These are phyloP conservation scores for Tetracladium maxilliforme DNA, from an alignment of 2,329 filamentous ascomycete species.

Conservation along the genomic window DNA sequence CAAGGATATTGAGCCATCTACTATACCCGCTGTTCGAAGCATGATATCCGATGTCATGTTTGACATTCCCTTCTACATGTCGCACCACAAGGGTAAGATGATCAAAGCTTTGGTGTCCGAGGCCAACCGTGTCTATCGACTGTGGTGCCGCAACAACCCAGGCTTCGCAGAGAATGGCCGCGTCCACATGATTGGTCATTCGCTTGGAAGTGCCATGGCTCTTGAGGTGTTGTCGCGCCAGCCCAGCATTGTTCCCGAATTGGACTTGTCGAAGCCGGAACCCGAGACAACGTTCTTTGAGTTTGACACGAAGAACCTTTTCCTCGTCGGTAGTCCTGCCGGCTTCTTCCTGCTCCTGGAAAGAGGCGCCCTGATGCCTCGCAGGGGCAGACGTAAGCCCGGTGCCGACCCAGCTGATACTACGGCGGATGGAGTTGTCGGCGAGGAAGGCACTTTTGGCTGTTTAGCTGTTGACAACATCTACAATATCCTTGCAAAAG, in stretches of 20 bases:
- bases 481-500: slow-evolving; percentile 72
- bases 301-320: slow-evolving; percentile 82
- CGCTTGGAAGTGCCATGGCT: slow-evolving; percentile 87
- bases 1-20: slow-evolving; percentile 82
- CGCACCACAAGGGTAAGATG: slow-evolving; percentile 92
- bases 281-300: slow-evolving; percentile 55
- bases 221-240: slow-evolving; percentile 83
- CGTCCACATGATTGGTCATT: slow-evolving; percentile 87
- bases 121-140: slow-evolving; percentile 85
- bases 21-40: slow-evolving; percentile 81
- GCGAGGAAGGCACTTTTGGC: slow-evolving; percentile 68
- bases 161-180: slow-evolving; percentile 68
- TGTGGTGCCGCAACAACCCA: slow-evolving; percentile 91
- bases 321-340: slow-evolving; percentile 78
- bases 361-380: slow-evolving; percentile 54
- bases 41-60: slow-evolving; percentile 97
- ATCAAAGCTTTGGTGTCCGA: slow-evolving; percentile 76
- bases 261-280: slow-evolving; percentile 24
- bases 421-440: slow-evolving; percentile 46
- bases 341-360: slow-evolving; percentile 90
- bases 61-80: slow-evolving; percentile 95
- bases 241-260: slow-evolving; percentile 51
- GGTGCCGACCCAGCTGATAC: slow-evolving; percentile 52
- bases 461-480: slow-evolving; percentile 91
- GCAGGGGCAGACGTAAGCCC: slow-evolving; percentile 61